Evolutionary conservation across 2,329 filamentous ascomycete species (phyloP), one percentile per base, ranked within the genome.

Genomic region (Ophidiomyces ophidiicola): DNA sequence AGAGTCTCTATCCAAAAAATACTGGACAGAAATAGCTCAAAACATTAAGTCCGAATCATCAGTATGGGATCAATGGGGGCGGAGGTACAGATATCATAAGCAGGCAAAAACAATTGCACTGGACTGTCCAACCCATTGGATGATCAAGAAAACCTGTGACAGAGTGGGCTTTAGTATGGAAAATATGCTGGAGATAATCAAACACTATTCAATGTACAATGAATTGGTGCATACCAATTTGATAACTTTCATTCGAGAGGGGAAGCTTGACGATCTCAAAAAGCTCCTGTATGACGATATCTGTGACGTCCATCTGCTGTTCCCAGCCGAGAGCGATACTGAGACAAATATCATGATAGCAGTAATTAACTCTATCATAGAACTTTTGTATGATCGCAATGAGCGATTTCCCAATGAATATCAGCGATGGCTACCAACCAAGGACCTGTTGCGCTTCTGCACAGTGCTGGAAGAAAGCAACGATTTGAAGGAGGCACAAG

Each of bases 11-110:
- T 10, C 31, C 3, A 20, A 20, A n/a, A 21, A 4, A n/a, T 21
- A 33, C 18, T 33, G 31, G 31, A 33, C 31, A 7, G 31, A 33
- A 11, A 32, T 33, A 10, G 10, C 21, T 18, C 6, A 33, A 28
- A 10, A 28, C 11, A 11, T 28, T 4, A 28, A 28, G 14, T n/a
- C n/a, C n/a, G n/a, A n/a, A n/a, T n/a, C n/a, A n/a, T n/a, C n/a
- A n/a, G n/a, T n/a, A n/a, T n/a, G n/a, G n/a, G n/a, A n/a, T n/a
- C n/a, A 28, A 12, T 11, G 25, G 14, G 25, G 3, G 14, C 25
- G 10, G 25, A 11, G 25, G 25, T 12, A 3, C 25, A 10, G 14
- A 3, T 28, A 28, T 8, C 25, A 28, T 28, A 8, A 3, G 18
- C 31, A 4, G 4, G 7, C 6, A 2, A 23, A 8, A n/a, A 5